A percentile compares a stretch with the other conserved stretches of the same genome.
phyloP scores from a whole-genome alignment of 441 rosid species.

The Eruca vesicaria region DNA sequence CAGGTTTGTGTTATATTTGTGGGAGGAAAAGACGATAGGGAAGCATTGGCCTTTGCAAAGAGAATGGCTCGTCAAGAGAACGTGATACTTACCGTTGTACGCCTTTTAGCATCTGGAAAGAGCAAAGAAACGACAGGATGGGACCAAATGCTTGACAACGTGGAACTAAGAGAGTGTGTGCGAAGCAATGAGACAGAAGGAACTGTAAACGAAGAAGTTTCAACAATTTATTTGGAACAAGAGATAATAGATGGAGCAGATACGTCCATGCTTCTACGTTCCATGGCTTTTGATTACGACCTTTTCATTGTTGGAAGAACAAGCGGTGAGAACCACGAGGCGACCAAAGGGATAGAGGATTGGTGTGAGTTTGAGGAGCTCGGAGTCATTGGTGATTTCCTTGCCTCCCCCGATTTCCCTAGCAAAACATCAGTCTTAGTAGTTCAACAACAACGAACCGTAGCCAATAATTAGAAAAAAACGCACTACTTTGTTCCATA shows the following conservation, averaged over 20 bases:
- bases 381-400: conserved; percentile 45
- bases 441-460: conserved; percentile 29
- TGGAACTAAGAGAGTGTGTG: conserved; percentile 31
- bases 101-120: conserved; percentile 16
- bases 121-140: conserved; percentile 18
- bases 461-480: conserved; percentile 13
- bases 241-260: conserved; percentile 38
- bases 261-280: conserved; percentile 25
- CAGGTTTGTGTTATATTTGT: conserved; percentile 38
- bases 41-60: conserved; percentile 41
- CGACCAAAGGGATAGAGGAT: conserved; percentile 35
- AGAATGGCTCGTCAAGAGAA: conserved; percentile 37
- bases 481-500: neutral
- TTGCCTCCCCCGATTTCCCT: conserved; percentile 41
- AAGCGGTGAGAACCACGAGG: conserved; percentile 29
- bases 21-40: conserved; percentile 47
- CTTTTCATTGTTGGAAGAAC: conserved; percentile 44
- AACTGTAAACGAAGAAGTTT: neutral
- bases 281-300: conserved; percentile 37
- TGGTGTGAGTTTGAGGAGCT: conserved; percentile 56
- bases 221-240: conserved; percentile 28
- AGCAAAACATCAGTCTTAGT: conserved; percentile 35
- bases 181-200: neutral
- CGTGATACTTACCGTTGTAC: conserved; percentile 36
- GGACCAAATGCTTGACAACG: conserved; percentile 35